These are phyloP conservation scores for Usnea hakonensis DNA, from an alignment of 495 filamentous ascomycete species.

Conservation along the genomic window DNA sequence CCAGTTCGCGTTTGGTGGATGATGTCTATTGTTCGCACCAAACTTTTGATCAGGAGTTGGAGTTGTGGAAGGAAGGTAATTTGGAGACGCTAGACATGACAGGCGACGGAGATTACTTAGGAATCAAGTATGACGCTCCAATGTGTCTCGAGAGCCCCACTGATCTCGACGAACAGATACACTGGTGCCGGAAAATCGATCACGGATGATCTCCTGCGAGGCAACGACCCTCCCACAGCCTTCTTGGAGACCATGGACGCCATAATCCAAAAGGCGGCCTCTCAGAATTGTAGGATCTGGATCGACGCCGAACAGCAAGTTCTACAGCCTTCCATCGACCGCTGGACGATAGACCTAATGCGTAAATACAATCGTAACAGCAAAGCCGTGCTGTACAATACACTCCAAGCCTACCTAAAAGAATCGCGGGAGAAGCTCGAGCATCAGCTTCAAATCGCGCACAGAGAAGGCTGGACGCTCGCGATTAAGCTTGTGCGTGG, in stretches of 20 bases:
- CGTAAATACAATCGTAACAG: conserved; percentile 31
- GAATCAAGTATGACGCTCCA: conserved; percentile 51
- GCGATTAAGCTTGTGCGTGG: conserved; percentile 38
- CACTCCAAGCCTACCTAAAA: conserved; percentile 38
- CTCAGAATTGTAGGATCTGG: conserved; percentile 33
- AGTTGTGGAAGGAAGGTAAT: conserved; percentile 58
- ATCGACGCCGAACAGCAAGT: conserved; percentile 36
- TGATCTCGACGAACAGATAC: conserved; percentile 38
- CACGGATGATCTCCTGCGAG: background rate
- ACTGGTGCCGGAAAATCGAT: conserved; percentile 57
- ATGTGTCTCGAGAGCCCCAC: background rate
- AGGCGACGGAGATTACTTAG: conserved; percentile 62
- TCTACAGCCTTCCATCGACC: conserved; percentile 32
- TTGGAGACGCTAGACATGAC: conserved; percentile 60
- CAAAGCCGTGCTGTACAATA: conserved; percentile 33
- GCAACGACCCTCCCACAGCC: background rate
- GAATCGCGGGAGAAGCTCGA: conserved; percentile 30
- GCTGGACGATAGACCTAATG: conserved; percentile 36
- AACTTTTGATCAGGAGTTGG: conserved; percentile 23
- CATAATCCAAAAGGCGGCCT: conserved; percentile 28
- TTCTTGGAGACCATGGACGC: conserved; percentile 30
- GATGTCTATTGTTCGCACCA: background rate
- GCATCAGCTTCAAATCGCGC: conserved; percentile 29
- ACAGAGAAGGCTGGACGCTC: conserved; percentile 29
- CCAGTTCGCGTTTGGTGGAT: background rate